Evolutionary conservation across 306 rosid genomes (phyloP), one percentile per base, ranked within the genome.

Genomic region (Comarum palustre): DNA sequence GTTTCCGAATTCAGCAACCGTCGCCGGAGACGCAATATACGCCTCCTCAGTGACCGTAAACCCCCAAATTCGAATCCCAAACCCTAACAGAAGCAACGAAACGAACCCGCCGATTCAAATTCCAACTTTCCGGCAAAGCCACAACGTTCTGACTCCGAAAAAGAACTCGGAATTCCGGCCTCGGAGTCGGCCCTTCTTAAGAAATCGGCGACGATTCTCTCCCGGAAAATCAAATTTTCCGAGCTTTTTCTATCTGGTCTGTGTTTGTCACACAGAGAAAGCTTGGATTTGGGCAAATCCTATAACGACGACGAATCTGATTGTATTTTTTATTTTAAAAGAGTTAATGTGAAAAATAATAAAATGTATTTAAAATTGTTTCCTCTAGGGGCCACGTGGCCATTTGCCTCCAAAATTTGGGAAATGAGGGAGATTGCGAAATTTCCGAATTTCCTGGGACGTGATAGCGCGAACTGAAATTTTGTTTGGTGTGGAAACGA

Each of bases 21-120:
- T 57, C 62, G 46, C 46, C 67, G 32, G 59, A 57, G 8, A 5
- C 43, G 0, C 41, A 41, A 9, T 20, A n/a, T 20, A 22, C 1
- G 17, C 47, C 47, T 45, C 46, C 6, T 29, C 13, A 2, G 27
- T 20, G 20, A 11, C 45, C 51, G n/a, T 8, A 11, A 68, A 75
- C 16, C 73, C 78, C 81, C 36, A 50, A 75, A 58, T 57, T 75
- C 9, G 29, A 14, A 67, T 32, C 16, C 63, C 32, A 74, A 75
- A 45, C 70, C 78, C 82, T 64, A 74, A 62, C 29, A 34, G 22
- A 59, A 34, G 45, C 71, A 27, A 58, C 45, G 12, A 68, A 63
- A 29, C 45, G 50, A 9, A 61, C 39, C 16, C 62, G 22, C 68
- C 34, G 50, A 68, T 22, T 61, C 25, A n/a, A 72, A 38, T 61